Conservation (phyloP, 2,329 filamentous ascomycete genomes). For the Nectriaceae sp. region DNA sequence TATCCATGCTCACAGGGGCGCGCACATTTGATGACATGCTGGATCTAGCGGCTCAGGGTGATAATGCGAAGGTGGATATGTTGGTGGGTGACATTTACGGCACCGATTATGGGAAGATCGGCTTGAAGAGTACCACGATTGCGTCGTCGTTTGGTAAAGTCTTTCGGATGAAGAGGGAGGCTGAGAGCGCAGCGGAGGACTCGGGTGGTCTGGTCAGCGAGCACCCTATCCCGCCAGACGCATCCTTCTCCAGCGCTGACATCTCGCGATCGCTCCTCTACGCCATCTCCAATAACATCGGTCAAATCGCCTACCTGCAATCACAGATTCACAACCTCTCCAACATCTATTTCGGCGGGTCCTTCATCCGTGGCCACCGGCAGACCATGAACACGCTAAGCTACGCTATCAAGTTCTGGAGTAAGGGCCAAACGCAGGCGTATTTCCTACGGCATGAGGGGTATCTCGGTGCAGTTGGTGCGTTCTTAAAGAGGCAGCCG, state of each 20-base stretch:
- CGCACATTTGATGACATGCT: slow-evolving; percentile 98
- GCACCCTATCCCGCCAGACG: slow-evolving; percentile 38
- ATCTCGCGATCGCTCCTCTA: slow-evolving; percentile 91
- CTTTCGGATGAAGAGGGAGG: slow-evolving; percentile 86
- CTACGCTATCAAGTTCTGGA: slow-evolving; percentile 98
- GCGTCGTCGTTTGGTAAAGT: slow-evolving; percentile 97
- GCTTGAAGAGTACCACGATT: slow-evolving; percentile 92
- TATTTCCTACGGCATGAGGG: slow-evolving; percentile 96
- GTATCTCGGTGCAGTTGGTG: slow-evolving; percentile 90
- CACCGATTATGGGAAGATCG: slow-evolving; percentile 93
- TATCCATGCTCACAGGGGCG: slow-evolving; percentile 90
- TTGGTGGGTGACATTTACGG: slow-evolving; percentile 98
- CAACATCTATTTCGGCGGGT: slow-evolving; percentile 96
- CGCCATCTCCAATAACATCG: slow-evolving; percentile 96
- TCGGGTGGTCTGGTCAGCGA: slow-evolving; percentile 58
- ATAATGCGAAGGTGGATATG: slow-evolving; percentile 94
- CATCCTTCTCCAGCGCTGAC: slow-evolving; percentile 73
- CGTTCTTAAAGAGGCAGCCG: slow-evolving; percentile 89
- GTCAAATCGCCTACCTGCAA: slow-evolving; percentile 96
- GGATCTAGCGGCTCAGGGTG: slow-evolving; percentile 83
- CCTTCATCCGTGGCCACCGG: slow-evolving; percentile 92
- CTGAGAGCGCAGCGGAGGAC: slow-evolving; percentile 78
- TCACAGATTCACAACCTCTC: slow-evolving; percentile 90
- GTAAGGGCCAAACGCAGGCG: slow-evolving; percentile 87
- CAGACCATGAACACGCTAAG: slow-evolving; percentile 98